These are phyloP conservation scores for Hypholoma fasciculare DNA, from an alignment of 768 basidiomycete genomes.

Conservation along the genomic window DNA sequence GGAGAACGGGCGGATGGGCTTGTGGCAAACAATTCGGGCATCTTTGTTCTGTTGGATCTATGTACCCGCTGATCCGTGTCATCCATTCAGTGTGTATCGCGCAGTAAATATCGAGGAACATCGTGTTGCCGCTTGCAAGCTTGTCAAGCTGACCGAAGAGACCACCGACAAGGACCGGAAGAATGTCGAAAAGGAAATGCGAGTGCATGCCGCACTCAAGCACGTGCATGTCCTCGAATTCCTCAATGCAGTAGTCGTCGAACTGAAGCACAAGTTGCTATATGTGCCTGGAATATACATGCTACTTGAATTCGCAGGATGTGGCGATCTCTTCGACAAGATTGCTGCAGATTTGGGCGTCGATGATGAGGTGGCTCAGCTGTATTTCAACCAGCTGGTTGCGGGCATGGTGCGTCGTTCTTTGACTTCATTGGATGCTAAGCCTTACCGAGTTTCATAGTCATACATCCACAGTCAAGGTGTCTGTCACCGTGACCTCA, in stretches of 20 bases:
- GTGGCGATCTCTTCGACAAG: slow-evolving; percentile 98
- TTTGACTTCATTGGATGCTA: background rate
- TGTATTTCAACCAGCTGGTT: slow-evolving; percentile 86
- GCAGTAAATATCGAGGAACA: slow-evolving; percentile 71
- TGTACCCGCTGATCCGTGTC: background rate
- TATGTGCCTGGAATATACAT: slow-evolving; percentile 89
- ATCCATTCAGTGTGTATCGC: slow-evolving; percentile 66
- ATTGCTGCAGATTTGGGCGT: slow-evolving; percentile 94
- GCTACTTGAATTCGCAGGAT: slow-evolving; percentile 87
- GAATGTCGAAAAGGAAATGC: slow-evolving; percentile 87
- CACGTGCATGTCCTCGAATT: slow-evolving; percentile 84
- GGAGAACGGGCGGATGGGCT: too few relatives aligned
- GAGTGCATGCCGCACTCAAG: slow-evolving; percentile 80
- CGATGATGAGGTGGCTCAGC: slow-evolving; percentile 82
- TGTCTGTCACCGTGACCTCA: slow-evolving; percentile 94
- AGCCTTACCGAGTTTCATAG: slow-evolving; percentile 35
- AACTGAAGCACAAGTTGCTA: slow-evolving; percentile 50
- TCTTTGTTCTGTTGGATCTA: too few relatives aligned
- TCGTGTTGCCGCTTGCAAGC: slow-evolving; percentile 84
- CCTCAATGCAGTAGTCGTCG: slow-evolving; percentile 74
- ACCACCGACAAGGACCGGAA: slow-evolving; percentile 75
- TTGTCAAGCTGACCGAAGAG: slow-evolving; percentile 62
- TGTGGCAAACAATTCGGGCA: too few relatives aligned
- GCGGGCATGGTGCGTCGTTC: slow-evolving; percentile 68
- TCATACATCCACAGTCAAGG: slow-evolving; percentile 85